These are phyloP conservation scores for Lactarius pseudohatsudake DNA, from an alignment of 768 basidiomycete genomes.

Conservation along the genomic window DNA sequence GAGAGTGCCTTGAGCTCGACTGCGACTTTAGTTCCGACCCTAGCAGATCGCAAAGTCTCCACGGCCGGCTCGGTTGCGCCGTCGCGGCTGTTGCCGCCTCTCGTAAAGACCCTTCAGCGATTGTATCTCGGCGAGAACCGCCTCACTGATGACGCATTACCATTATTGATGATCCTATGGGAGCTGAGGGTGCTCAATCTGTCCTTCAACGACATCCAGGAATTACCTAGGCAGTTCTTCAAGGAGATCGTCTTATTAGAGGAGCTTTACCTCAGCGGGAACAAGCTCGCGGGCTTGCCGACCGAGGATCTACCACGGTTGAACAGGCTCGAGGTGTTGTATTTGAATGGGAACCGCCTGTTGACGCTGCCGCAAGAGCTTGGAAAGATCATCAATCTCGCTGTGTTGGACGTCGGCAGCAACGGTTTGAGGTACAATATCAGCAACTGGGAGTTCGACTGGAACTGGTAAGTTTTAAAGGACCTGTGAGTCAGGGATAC, in stretches of 20 bases:
- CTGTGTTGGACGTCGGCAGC: slow-evolving; percentile 87
- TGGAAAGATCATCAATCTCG: slow-evolving; percentile 74
- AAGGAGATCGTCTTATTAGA: slow-evolving; percentile 66
- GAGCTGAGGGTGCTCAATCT: slow-evolving; percentile 84
- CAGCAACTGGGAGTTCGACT: slow-evolving; percentile 98
- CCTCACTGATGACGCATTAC: slow-evolving; percentile 76
- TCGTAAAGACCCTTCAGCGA: slow-evolving; percentile 69
- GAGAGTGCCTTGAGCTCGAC: slow-evolving; percentile 26
- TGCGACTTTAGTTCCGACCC: slow-evolving; percentile 8
- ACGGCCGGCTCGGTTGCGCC: slow-evolving; percentile 34
- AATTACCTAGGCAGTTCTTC: slow-evolving; percentile 79
- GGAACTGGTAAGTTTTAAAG: slow-evolving; percentile 83
- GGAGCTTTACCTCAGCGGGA: slow-evolving; percentile 94
- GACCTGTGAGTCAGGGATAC: background rate
- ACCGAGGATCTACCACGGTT: slow-evolving; percentile 82
- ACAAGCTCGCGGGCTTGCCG: slow-evolving; percentile 85
- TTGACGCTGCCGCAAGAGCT: slow-evolving; percentile 92
- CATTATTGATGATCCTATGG: slow-evolving; percentile 69
- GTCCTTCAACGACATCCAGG: slow-evolving; percentile 92
- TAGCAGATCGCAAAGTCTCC: slow-evolving; percentile 47
- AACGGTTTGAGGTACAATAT: slow-evolving; percentile 96
- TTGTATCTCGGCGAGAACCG: slow-evolving; percentile 91
- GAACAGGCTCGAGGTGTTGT: slow-evolving; percentile 67
- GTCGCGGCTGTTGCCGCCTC: slow-evolving; percentile 46
- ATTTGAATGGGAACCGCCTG: slow-evolving; percentile 90